Conservation (phyloP, 345 rosid genomes). For the Pelargonium nanum region DNA sequence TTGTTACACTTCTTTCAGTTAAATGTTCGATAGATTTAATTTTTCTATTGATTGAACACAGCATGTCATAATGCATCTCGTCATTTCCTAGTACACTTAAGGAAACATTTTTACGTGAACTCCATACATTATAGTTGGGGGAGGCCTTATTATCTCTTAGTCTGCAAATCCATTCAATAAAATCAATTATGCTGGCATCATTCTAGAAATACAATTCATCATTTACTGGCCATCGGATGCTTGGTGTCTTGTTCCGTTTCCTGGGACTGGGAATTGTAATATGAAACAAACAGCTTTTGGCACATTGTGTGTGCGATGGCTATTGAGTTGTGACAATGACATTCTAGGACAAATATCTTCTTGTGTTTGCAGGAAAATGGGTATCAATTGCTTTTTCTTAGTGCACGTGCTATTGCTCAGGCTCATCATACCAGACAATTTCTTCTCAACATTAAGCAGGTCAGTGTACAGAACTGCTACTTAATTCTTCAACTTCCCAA, state of each 20-base stretch:
- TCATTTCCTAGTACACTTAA: not conserved
- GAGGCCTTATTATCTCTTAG: not conserved
- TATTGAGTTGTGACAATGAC: not conserved
- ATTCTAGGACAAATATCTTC: not conserved
- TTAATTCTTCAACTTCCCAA: not conserved
- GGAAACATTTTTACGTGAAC: not conserved
- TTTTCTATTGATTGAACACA: not conserved
- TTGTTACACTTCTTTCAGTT: constrained; percentile 13
- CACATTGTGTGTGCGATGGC: not conserved
- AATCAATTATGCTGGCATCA: not conserved
- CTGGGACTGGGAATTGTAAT: not conserved
- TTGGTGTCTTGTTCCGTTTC: no score
- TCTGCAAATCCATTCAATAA: not conserved
- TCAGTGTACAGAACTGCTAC: constrained; percentile 6
- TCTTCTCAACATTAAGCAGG: constrained; percentile 85
- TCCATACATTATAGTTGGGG: not conserved
- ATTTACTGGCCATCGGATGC: not conserved
- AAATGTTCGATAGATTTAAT: constrained; percentile 1
- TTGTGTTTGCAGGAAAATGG: constrained; percentile 72
- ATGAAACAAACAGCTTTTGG: not conserved
- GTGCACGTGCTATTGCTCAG: constrained; percentile 96
- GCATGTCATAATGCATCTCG: not conserved
- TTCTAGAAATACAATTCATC: not conserved
- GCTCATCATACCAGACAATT: constrained; percentile 82
- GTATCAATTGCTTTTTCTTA: constrained; percentile 80